Evolutionary conservation across 1,284 basidiomycete genomes (phyloP).

Genomic region (Cutaneotrichosporon mucoides): DNA sequence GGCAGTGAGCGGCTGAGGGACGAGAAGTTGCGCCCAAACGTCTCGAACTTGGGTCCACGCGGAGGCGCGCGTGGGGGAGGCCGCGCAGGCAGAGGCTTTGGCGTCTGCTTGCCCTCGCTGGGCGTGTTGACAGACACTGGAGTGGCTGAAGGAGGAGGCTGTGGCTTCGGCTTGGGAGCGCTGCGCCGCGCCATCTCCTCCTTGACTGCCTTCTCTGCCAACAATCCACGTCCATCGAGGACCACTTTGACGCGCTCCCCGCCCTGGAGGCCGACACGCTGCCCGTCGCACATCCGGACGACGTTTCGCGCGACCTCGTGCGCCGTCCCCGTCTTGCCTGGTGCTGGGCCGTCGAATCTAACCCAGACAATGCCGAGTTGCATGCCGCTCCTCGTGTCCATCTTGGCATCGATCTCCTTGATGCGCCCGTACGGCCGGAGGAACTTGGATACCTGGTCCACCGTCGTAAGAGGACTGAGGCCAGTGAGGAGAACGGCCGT

Average conservation of each 20-base stretch:
- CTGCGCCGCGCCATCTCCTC: constrained; percentile 58
- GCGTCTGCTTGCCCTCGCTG: constrained; percentile 8
- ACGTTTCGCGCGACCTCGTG: constrained; percentile 48
- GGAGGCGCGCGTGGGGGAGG: constrained; percentile 12
- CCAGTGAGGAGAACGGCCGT: constrained; percentile 66
- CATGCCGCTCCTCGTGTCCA: constrained; percentile 73
- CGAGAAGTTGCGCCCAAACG: constrained; percentile 19
- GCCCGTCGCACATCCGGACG: constrained; percentile 45
- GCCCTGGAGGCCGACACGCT: constrained; percentile 42
- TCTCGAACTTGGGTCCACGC: constrained; percentile 11
- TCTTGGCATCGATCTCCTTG: constrained; percentile 69
- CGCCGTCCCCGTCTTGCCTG: constrained; percentile 27
- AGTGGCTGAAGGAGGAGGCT: neutral
- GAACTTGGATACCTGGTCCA: constrained; percentile 62
- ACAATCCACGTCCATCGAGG: constrained; percentile 49
- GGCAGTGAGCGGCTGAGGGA: constrained; percentile 24
- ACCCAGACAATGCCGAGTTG: constrained; percentile 79
- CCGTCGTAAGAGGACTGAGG: constrained; percentile 68
- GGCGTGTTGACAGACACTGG: neutral
- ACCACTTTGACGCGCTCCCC: constrained; percentile 45
- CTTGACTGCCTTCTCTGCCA: constrained; percentile 48
- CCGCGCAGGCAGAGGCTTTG: constrained; percentile 9
- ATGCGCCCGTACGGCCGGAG: constrained; percentile 67
- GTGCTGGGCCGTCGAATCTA: constrained; percentile 54
- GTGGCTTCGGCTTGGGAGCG: constrained; percentile 48